Evolutionary conservation across 305 asterid genomes (phyloP).

Genomic region (Caryopteris hybrid): DNA sequence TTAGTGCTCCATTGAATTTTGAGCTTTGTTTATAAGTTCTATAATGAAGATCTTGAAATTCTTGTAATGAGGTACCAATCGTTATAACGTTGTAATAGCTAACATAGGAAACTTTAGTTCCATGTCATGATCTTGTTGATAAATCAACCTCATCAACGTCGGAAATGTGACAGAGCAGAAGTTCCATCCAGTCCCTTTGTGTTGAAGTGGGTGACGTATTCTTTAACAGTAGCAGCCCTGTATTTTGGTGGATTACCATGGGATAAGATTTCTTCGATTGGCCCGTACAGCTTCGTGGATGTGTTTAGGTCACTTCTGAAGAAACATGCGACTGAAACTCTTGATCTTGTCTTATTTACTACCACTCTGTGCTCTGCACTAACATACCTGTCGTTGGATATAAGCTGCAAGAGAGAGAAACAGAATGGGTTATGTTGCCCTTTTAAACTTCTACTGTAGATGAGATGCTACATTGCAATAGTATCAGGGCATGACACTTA

Average conservation of each 20-base stretch:
- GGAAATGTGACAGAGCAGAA: constrained; percentile 26
- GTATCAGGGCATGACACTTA: too few species aligned
- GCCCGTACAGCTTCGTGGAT: constrained; percentile 20
- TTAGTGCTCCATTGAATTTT: too few species aligned
- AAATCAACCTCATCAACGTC: too few species aligned
- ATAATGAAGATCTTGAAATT: too few species aligned
- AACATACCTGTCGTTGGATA: constrained; percentile 38
- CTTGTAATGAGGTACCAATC: too few species aligned
- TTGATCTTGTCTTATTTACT: constrained; percentile 24
- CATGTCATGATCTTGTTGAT: too few species aligned
- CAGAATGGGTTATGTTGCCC: constrained; percentile 13
- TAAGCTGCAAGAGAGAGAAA: constrained; percentile 21
- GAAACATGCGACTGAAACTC: constrained; percentile 54
- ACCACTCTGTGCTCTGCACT: constrained; percentile 29
- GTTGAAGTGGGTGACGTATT: constrained; percentile 8
- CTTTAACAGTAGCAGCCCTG: constrained; percentile 22
- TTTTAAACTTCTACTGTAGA: too few species aligned
- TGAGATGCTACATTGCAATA: too few species aligned
- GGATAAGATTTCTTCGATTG: constrained; percentile 24
- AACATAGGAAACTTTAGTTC: too few species aligned
- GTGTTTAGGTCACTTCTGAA: constrained; percentile 20
- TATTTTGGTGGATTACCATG: constrained; percentile 28
- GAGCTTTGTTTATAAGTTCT: too few species aligned
- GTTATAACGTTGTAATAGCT: too few species aligned
- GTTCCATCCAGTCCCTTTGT: constrained; percentile 34